Percentiles rank a stretch among this genome's conserved stretches.
Conservation (phyloP, 2,329 filamentous ascomycete genomes). For the Aspergillus sp. region DNA sequence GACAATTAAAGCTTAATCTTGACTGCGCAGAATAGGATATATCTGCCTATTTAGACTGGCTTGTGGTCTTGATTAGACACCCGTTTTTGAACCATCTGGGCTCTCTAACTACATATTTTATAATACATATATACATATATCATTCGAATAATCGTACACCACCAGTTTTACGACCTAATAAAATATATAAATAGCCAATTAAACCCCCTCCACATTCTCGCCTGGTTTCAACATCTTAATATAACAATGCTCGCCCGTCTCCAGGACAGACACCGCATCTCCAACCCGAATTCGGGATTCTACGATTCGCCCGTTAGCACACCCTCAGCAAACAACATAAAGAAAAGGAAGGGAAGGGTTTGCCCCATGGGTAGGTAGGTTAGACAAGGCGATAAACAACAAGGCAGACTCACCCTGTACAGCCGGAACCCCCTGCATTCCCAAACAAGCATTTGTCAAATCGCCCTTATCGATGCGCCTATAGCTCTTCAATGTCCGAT, state of each 20-base stretch:
- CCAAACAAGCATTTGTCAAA: constrained; percentile 50
- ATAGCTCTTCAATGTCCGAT: constrained; percentile 50
- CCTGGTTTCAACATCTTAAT: constrained; percentile 41
- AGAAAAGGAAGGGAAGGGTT: no score
- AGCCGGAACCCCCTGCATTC: constrained; percentile 51
- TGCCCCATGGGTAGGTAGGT: neutral
- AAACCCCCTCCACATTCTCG: constrained; percentile 32
- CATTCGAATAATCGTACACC: neutral
- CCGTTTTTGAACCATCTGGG: neutral
- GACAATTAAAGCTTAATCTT: neutral
- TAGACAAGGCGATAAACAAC: neutral
- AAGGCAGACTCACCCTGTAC: constrained; percentile 22
- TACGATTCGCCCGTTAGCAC: constrained; percentile 15
- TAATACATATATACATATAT: neutral
- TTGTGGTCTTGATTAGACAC: neutral
- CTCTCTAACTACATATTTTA: neutral
- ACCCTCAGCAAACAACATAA: neutral
- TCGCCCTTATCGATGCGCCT: constrained; percentile 53
- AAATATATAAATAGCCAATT: neutral
- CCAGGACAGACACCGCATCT: constrained; percentile 40
- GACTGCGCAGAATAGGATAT: neutral
- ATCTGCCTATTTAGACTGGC: no score
- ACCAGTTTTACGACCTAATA: neutral
- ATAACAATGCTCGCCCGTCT: constrained; percentile 46
- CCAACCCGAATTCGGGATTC: constrained; percentile 38